A percentile compares a stretch with the other conserved stretches of the same genome.
phyloP scores from a whole-genome alignment of 768 basidiomycete genomes.

The Leccinum variicolor region DNA sequence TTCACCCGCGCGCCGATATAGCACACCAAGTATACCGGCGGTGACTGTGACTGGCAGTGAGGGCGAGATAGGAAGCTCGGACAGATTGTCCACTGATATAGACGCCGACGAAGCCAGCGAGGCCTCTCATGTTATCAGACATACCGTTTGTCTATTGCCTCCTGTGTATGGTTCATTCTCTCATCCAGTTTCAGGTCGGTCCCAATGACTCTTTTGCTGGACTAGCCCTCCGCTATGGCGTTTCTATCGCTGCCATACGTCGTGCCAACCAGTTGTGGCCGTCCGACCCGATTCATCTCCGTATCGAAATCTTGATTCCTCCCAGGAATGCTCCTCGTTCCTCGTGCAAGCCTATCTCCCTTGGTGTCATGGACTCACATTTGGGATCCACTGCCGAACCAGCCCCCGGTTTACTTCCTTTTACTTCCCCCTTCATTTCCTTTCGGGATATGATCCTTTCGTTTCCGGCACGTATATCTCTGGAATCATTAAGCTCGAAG shows the following conservation, averaged over 20 bases:
- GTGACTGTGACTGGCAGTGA: background rate
- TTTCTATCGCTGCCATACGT: constrained; percentile 78
- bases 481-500: constrained; percentile 30
- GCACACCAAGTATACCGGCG: background rate
- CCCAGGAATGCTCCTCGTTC: constrained; percentile 7
- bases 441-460: constrained; percentile 24
- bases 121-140: constrained; percentile 5
- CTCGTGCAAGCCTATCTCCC: constrained; percentile 2
- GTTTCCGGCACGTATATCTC: constrained; percentile 27
- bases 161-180: background rate
- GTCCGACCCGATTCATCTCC: constrained; percentile 87
- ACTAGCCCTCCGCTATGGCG: constrained; percentile 86
- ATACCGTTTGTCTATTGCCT: constrained; percentile 16
- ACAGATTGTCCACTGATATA: background rate
- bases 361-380: background rate
- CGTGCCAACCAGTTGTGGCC: constrained; percentile 92
- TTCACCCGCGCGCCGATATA: background rate
- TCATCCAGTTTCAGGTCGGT: constrained; percentile 47
- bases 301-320: constrained; percentile 79
- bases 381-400: background rate
- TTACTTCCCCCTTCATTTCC: constrained; percentile 17
- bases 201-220: constrained; percentile 80
- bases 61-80: constrained; percentile 1
- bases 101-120: background rate
- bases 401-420: constrained; percentile 3